phyloP scores from a whole-genome alignment of 2,329 filamentous ascomycete genomes.

The Aspergillus udagawae region DNA sequence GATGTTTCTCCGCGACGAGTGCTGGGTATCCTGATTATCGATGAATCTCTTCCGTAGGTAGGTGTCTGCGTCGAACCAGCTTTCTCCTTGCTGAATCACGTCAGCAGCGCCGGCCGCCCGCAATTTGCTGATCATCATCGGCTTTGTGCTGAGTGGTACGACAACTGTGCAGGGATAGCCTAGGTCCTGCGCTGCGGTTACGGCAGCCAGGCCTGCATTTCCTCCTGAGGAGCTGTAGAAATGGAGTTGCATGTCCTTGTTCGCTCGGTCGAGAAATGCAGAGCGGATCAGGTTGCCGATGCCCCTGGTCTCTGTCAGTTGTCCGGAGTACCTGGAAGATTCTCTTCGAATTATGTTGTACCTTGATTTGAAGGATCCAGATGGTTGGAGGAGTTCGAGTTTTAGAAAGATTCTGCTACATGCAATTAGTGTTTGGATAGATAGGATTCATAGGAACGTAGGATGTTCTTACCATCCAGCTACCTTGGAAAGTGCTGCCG shows the following conservation, averaged over 20 bases:
- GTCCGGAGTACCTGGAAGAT: neutral
- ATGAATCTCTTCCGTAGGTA: constrained; percentile 54
- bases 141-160: constrained; percentile 60
- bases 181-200: constrained; percentile 64
- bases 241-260: constrained; percentile 44
- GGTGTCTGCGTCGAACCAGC: constrained; percentile 65
- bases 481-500: constrained; percentile 29
- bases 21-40: constrained; percentile 11
- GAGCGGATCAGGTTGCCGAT: constrained; percentile 36
- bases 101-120: constrained; percentile 57
- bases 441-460: neutral
- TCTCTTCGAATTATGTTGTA: constrained; percentile 11
- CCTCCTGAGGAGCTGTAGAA: constrained; percentile 77
- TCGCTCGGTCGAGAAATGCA: constrained; percentile 19
- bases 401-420: constrained; percentile 72
- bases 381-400: constrained; percentile 74
- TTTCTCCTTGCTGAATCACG: constrained; percentile 63
- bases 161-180: constrained; percentile 65
- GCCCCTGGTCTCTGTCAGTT: constrained; percentile 19
- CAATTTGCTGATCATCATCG: constrained; percentile 66
- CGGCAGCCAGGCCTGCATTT: constrained; percentile 77
- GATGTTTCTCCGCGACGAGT: constrained; percentile 20
- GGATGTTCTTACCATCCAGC: constrained; percentile 33
- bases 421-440: neutral
- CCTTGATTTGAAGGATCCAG: constrained; percentile 76